phyloP scores from a whole-genome alignment of 495 filamentous ascomycete species.

The Cenococcum geophilum region DNA sequence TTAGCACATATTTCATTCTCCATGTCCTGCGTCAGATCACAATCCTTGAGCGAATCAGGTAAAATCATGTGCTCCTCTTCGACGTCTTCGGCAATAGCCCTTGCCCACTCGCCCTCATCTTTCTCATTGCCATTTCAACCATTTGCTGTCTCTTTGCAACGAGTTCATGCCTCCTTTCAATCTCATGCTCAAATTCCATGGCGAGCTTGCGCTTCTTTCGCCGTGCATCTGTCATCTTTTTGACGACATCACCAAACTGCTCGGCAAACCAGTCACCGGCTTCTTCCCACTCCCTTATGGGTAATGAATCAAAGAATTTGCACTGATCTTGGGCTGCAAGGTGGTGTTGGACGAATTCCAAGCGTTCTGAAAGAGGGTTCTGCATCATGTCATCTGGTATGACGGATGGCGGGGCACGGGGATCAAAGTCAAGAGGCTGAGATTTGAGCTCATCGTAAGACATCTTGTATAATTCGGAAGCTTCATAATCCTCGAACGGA shows the following conservation, averaged over 20 bases:
- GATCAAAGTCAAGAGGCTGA: conserved; percentile 43
- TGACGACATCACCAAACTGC: conserved; percentile 57
- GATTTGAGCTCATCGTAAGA: conserved; percentile 50
- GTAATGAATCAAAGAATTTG: conserved; percentile 57
- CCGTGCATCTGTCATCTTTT: conserved; percentile 57
- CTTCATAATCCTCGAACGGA: conserved; percentile 47
- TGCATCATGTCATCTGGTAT: conserved; percentile 18
- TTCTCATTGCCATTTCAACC: conserved; percentile 49
- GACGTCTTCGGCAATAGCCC: conserved; percentile 32
- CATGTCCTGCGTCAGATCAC: no score
- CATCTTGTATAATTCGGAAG: conserved; percentile 44
- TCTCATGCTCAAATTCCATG: conserved; percentile 62
- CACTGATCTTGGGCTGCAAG: conserved; percentile 45
- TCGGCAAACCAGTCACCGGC: conserved; percentile 75
- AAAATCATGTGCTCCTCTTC: conserved; percentile 3
- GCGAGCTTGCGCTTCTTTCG: conserved; percentile 59
- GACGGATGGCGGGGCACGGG: conserved; percentile 5
- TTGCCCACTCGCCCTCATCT: conserved; percentile 50
- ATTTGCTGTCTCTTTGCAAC: conserved; percentile 50
- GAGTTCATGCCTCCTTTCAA: conserved; percentile 48
- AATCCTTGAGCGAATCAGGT: no score
- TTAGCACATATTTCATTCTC: no score
- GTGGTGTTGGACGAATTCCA: conserved; percentile 17
- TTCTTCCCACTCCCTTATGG: conserved; percentile 72
- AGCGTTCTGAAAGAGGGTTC: conserved; percentile 29